Base-by-base conservation (phyloP, 495 filamentous ascomycete species). In the Penicillium chermesinum region DNA sequence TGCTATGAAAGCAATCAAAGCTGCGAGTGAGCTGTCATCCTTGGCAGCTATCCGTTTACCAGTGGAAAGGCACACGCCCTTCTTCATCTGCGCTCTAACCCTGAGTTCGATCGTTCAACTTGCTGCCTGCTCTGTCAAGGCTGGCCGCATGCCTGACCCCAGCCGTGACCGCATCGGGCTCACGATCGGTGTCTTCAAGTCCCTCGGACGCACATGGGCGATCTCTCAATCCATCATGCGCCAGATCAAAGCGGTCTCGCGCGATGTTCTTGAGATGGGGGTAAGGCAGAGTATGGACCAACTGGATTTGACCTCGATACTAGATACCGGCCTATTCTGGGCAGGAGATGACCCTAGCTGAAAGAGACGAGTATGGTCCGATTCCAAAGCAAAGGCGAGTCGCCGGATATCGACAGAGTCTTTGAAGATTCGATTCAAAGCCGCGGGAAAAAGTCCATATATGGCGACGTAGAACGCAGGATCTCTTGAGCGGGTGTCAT, bases 81-180 rank as follows among this genome's bases (percentile, higher is more conserved):
- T 95, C 67, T 91, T 95, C 71, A 89, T 85, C 18, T 95, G 89
- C 61, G 81, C 89, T 13, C 70, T 94, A 16, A 73, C 78, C 18
- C 61, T 83, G 54, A 78, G 72, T 47, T 77, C 77, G 4, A 76
- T 82, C 17, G 78, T 82, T 4, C 77, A 83, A 44, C 58, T 83
- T 21, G 73, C 76, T 14, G 74, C 77, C n/a, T 82, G 76, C 64
- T 89, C 86, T 9, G 77, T 91, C 50, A 82, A 87, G 71, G 50
- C 83, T 50, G 75, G 74, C 55, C 83, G 83, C 44, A 84, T 87
- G 55, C 84, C 83, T 48, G 82, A 88, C 36, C 69, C 73, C 6
- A 79, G 79, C 44, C 87, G 87, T 37, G 85, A 89, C 63, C 83
- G 80, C 46, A 85, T 91, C 44, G 79, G 82, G 0, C 78, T 96